Evolutionary conservation across 2,329 filamentous ascomycete species (phyloP).

Genomic region (Aspergillus brasiliensis): DNA sequence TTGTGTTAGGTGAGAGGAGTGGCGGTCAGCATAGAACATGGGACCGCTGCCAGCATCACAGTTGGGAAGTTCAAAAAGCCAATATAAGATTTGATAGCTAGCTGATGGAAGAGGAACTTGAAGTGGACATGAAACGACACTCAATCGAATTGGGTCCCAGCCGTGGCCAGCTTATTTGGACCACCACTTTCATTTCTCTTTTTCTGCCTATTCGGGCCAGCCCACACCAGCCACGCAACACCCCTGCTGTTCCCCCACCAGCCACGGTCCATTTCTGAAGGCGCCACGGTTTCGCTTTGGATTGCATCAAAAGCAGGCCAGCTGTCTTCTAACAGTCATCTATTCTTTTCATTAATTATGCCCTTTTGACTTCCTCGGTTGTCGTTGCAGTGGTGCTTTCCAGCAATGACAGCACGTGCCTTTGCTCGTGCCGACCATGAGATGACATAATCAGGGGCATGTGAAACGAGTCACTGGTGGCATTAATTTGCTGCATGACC

Average conservation of each 20-base stretch:
- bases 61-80: neutral
- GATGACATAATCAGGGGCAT: constrained; percentile 9
- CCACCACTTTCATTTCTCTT: constrained; percentile 4
- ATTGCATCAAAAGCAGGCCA: neutral
- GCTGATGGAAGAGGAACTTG: neutral
- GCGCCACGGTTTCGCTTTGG: neutral
- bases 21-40: constrained; percentile 23
- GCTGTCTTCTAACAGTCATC: neutral
- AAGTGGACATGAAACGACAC: neutral
- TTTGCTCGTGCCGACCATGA: neutral
- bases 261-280: neutral
- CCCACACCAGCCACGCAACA: constrained; percentile 15
- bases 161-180: constrained; percentile 14
- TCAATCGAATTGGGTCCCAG: neutral
- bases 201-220: constrained; percentile 17
- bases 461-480: neutral
- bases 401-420: neutral
- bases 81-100: neutral
- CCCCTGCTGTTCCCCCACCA: neutral
- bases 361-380: too few relatives aligned
- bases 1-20: constrained; percentile 40
- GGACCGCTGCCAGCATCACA: constrained; percentile 23
- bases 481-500: neutral
- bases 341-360: neutral
- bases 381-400: neutral